These are phyloP conservation scores for Candida sithepensis DNA, from an alignment of 805 yeast genomes.

Conservation along the genomic window DNA sequence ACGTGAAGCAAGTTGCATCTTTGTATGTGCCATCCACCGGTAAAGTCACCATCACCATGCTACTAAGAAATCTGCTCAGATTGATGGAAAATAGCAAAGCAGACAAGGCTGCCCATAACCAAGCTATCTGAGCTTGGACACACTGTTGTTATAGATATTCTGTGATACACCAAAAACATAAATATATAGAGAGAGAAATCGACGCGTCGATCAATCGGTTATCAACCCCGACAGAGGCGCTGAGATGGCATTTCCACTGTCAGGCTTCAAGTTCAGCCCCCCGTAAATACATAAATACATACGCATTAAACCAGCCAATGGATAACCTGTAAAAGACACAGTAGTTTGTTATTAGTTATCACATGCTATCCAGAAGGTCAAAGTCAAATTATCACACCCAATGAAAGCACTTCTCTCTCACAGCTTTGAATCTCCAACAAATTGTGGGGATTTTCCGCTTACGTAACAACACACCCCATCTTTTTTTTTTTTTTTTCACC, in stretches of 20 bases:
- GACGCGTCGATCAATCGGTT: not conserved
- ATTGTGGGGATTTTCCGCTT: not conserved
- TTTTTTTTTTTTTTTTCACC: not conserved
- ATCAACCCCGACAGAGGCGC: not conserved
- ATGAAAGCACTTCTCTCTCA: too few species aligned
- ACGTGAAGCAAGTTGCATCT: constrained; percentile 81
- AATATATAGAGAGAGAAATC: not conserved
- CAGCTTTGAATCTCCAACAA: too few species aligned
- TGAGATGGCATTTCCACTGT: not conserved
- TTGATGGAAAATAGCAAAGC: constrained; percentile 60
- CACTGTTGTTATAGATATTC: not conserved
- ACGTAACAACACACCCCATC: not conserved
- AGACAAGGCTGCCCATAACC: constrained; percentile 1
- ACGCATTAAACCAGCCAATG: too few species aligned
- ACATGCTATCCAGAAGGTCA: too few species aligned
- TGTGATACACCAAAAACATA: not conserved
- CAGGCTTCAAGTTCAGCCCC: too few species aligned
- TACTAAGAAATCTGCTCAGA: constrained; percentile 82
- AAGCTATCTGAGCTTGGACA: not conserved
- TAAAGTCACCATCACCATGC: constrained; percentile 93
- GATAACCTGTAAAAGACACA: too few species aligned
- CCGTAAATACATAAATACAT: too few species aligned
- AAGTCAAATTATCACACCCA: too few species aligned
- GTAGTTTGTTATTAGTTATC: too few species aligned
- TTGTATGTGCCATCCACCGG: constrained; percentile 94